Evolutionary conservation across 2,329 filamentous ascomycete species (phyloP).

Genomic region (Trematosphaeria pertusa): DNA sequence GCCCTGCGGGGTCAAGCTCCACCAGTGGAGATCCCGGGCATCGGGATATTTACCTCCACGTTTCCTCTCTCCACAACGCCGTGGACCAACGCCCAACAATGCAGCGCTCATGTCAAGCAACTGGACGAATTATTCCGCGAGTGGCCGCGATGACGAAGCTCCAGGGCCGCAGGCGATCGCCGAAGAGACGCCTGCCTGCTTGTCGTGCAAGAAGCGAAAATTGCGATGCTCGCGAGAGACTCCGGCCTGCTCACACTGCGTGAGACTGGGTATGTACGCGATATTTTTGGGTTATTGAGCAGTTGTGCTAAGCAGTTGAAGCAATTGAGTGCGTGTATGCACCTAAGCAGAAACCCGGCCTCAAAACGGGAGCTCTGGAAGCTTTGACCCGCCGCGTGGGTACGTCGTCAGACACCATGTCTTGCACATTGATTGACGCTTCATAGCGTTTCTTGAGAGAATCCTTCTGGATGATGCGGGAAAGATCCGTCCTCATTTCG

Average conservation of each 20-base stretch:
- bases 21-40: no score
- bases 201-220: conserved; percentile 42
- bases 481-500: conserved; percentile 31
- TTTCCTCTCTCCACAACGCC: conserved; percentile 22
- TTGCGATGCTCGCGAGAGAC: conserved; percentile 39
- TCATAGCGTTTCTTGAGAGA: conserved; percentile 36
- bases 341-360: conserved; percentile 42
- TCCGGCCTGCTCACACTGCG: conserved; percentile 42
- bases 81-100: neutral
- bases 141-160: conserved; percentile 30
- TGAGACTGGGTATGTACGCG: conserved; percentile 36
- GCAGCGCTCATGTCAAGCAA: conserved; percentile 35
- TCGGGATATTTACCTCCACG: conserved; percentile 31
- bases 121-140: conserved; percentile 43
- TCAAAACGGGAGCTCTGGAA: conserved; percentile 43
- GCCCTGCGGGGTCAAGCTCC: no score
- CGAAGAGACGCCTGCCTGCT: conserved; percentile 40
- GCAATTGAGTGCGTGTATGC: conserved; percentile 39
- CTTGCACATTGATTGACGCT: conserved; percentile 17
- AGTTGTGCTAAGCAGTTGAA: conserved; percentile 21
- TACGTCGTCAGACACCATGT: conserved; percentile 14
- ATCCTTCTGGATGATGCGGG: conserved; percentile 38
- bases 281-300: neutral
- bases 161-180: conserved; percentile 22
- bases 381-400: conserved; percentile 43